These are phyloP conservation scores for Plasmodium adleri DNA, from an alignment of 169 alveolate species.

Conservation along the genomic window DNA sequence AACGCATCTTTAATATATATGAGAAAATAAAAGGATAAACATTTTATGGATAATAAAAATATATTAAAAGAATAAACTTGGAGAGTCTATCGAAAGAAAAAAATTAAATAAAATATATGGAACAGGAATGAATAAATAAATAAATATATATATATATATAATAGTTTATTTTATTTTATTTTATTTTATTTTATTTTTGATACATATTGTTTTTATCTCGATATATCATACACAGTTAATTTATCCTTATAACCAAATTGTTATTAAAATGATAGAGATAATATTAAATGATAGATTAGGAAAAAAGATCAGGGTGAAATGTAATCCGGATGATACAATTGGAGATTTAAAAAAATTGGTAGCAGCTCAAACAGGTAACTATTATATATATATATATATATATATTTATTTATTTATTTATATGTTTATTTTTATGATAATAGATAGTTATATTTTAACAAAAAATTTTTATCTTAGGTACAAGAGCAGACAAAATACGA, in stretches of 20 bases:
- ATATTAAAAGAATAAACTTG: too few species aligned
- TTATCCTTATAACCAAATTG: neutral
- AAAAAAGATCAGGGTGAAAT: conserved; percentile 97
- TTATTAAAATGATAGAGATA: conserved; percentile 92
- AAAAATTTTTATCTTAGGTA: conserved; percentile 87
- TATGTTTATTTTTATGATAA: neutral
- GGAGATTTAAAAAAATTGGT: conserved; percentile 96
- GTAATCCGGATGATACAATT: conserved; percentile 97
- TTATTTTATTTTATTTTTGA: too few species aligned
- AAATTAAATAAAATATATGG: too few species aligned
- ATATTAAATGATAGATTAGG: conserved; percentile 98
- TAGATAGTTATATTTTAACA: too few species aligned
- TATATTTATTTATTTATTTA: neutral
- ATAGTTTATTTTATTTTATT: too few species aligned
- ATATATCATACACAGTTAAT: neutral
- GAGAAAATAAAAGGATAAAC: too few species aligned
- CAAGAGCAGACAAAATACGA: conserved; percentile 97
- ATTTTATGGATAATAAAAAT: too few species aligned
- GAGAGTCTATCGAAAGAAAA: too few species aligned
- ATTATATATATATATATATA: neutral
- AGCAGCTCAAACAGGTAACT: conserved; percentile 97
- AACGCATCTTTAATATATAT: too few species aligned
- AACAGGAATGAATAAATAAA: too few species aligned
- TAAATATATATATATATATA: too few species aligned
- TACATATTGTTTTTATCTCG: too few species aligned